A percentile compares a stretch with the other conserved stretches of the same genome.
Conservation (phyloP, 106 monocot species). For the Dioscorea zingiberensis region DNA sequence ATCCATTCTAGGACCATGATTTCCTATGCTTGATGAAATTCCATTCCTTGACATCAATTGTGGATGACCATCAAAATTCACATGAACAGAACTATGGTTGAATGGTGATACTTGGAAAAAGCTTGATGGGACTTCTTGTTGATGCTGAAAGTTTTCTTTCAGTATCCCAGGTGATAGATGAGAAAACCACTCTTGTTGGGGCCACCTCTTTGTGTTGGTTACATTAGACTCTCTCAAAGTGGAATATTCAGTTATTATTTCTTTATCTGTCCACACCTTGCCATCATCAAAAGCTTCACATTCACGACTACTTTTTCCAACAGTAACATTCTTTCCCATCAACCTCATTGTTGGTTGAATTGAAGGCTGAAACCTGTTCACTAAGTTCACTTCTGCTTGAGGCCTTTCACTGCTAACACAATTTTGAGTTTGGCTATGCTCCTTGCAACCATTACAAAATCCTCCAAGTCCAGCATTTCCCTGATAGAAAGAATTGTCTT, state of each 20-base stretch:
- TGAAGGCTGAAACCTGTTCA: slow-evolving; percentile 4
- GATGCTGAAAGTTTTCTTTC: background rate
- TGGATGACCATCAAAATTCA: slow-evolving; percentile 3
- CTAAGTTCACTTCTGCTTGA: background rate
- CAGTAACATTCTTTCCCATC: slow-evolving; percentile 40
- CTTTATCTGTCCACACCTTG: slow-evolving; percentile 30
- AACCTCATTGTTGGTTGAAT: slow-evolving; percentile 30
- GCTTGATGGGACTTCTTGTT: background rate
- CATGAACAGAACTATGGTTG: slow-evolving; percentile 3
- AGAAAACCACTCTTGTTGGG: background rate
- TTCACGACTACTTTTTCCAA: slow-evolving; percentile 25
- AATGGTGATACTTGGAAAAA: slow-evolving; percentile 1
- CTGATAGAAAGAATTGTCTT: slow-evolving; percentile 2
- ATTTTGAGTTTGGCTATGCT: slow-evolving; percentile 3
- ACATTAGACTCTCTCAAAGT: background rate
- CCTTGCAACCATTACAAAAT: slow-evolving; percentile 10
- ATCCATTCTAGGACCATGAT: slow-evolving; percentile 4
- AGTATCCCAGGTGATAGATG: slow-evolving; percentile 2
- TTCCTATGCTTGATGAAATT: slow-evolving; percentile 4
- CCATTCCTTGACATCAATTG: slow-evolving; percentile 10
- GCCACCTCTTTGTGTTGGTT: background rate
- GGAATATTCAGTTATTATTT: slow-evolving; percentile 11
- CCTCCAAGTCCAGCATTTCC: background rate
- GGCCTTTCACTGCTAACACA: background rate
- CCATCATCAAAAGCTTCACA: slow-evolving; percentile 17